Evolutionary conservation across 1,139 yeast species (phyloP), one percentile per base, ranked within the genome.

Genomic region (Saccharomyces pastorianus): DNA sequence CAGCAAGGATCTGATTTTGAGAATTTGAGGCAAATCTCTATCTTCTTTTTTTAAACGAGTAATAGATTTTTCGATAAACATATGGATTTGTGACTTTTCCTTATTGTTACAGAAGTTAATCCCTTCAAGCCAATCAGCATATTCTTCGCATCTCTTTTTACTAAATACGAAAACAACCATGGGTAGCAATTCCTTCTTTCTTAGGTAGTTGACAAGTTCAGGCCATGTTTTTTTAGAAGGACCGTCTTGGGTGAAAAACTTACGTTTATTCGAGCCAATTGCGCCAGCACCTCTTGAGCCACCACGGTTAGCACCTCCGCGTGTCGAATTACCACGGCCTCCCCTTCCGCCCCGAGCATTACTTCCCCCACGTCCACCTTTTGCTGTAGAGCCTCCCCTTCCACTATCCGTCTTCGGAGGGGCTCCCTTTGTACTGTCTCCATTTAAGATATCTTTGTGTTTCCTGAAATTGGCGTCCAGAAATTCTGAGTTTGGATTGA

Each of bases 81-180:
- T 85, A 66, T 88, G 95, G 56, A 93, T 85, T 65, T 89, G 96
- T 0, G 96, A 86, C 62, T 87, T 85, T 66, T 93, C 99, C 59
- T 79, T 82, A 8, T 88, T 85, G 52, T 79, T 84, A 65, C 95
- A 87, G 68, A 89, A 88, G 65, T 90, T 95, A 48, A 88, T 74
- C 42, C 90, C 81, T n/a, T 79, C 74, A 53, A 93, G 72, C 55
- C 89, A 81, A 59, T 84, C 88, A 0, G 97, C 98, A 69, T 88
- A 91, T 61, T 88, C 95, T 69, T 91, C 98, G 72, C 97, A 90
- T 61, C 88, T 80, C 67, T 90, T 90, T 66, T 93, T 89, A 34
- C 97, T 89, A 65, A 95, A 93, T 1, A 95, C 98, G 67, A 93
- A 93, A 11, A 88, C 75, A 17, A 93, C 99, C 4, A 89, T 96